These are phyloP conservation scores for Pyrenula massariospora DNA, from an alignment of 495 filamentous ascomycete species.

Conservation along the genomic window DNA sequence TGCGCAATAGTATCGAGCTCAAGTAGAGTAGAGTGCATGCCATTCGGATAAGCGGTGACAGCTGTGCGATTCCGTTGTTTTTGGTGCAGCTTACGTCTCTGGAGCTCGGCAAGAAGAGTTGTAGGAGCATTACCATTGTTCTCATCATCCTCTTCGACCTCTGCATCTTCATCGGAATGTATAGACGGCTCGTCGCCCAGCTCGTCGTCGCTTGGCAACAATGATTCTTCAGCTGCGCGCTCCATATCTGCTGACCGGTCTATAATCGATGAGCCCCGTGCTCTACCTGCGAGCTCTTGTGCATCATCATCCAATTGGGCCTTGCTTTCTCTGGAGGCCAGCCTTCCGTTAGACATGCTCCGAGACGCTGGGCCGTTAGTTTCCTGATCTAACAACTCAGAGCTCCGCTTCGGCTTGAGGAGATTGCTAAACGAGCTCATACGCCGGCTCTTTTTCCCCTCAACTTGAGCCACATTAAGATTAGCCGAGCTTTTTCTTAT, in stretches of 20 bases:
- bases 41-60: conserved; percentile 53
- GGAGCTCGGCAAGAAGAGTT: conserved; percentile 84
- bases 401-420: background rate
- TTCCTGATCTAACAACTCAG: background rate
- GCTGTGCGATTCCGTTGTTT: conserved; percentile 62
- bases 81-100: conserved; percentile 76
- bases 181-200: conserved; percentile 14
- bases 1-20: conserved; percentile 87
- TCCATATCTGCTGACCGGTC: background rate
- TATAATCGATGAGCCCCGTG: background rate
- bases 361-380: background rate
- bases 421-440: background rate
- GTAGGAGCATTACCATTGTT: conserved; percentile 56
- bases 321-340: background rate
- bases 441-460: background rate
- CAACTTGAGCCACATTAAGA: background rate
- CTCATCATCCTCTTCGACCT: conserved; percentile 26
- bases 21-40: conserved; percentile 79
- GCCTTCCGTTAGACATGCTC: background rate
- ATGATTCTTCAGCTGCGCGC: conserved; percentile 3
- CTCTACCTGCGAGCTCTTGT: background rate
- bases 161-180: conserved; percentile 20
- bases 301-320: background rate
- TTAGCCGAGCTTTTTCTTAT: background rate
- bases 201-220: conserved; percentile 10